Percentiles rank a stretch among this genome's conserved stretches.
Evolutionary conservation across 495 filamentous ascomycete genomes (phyloP).

Genomic region (Talaromyces adpressus): DNA sequence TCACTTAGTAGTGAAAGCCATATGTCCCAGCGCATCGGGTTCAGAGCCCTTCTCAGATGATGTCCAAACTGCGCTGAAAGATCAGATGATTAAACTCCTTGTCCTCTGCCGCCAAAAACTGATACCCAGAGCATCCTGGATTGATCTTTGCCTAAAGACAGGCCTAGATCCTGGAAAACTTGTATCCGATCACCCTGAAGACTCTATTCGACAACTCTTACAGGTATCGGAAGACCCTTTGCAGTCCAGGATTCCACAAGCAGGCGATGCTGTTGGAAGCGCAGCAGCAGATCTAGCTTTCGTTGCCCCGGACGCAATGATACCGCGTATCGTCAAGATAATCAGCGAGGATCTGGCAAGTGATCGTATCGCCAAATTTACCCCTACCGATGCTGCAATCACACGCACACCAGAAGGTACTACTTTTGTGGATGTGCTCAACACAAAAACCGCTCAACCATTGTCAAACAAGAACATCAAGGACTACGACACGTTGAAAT

Average conservation of each 20-base stretch:
- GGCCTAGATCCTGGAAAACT: conserved; percentile 77
- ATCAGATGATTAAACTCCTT: conserved; percentile 64
- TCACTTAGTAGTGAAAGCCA: conserved; percentile 62
- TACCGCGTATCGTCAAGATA: conserved; percentile 64
- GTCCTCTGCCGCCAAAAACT: conserved; percentile 73
- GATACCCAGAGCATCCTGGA: conserved; percentile 76
- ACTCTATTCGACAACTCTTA: conserved; percentile 42
- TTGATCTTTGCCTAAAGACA: conserved; percentile 70
- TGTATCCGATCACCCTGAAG: conserved; percentile 41
- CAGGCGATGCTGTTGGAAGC: conserved; percentile 65
- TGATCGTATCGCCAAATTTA: conserved; percentile 57
- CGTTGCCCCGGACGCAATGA: conserved; percentile 78
- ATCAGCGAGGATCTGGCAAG: conserved; percentile 65
- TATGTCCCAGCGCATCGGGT: conserved; percentile 50
- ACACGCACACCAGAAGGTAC: conserved; percentile 83
- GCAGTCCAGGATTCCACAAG: conserved; percentile 30
- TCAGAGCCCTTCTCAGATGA: conserved; percentile 30
- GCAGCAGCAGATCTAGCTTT: conserved; percentile 89
- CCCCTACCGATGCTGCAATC: conserved; percentile 83
- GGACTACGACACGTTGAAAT: conserved; percentile 92
- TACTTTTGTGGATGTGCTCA: conserved; percentile 82
- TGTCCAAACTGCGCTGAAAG: conserved; percentile 28
- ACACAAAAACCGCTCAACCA: conserved; percentile 61
- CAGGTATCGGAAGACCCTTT: conserved; percentile 32
- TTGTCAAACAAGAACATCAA: conserved; percentile 73